phyloP scores from a whole-genome alignment of 768 basidiomycete genomes.

The Neoboletus brunneissimus region DNA sequence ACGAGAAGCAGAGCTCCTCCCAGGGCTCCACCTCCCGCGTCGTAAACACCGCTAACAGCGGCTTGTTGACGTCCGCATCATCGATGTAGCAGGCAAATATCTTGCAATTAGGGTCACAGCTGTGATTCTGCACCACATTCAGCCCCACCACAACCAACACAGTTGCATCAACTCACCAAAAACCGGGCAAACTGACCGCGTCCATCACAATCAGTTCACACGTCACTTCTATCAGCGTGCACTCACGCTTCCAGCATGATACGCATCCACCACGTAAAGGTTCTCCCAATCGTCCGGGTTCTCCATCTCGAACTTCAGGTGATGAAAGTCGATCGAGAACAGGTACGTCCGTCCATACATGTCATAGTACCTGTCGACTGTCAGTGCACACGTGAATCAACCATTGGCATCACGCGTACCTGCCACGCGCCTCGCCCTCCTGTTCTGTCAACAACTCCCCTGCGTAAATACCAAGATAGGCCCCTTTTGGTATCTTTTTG shows the following conservation, averaged over 20 bases:
- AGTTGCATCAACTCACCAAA: slow-evolving; percentile 47
- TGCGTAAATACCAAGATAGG: slow-evolving; percentile 81
- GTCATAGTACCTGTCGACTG: slow-evolving; percentile 59
- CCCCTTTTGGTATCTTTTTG: slow-evolving; percentile 62
- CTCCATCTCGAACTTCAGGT: slow-evolving; percentile 44
- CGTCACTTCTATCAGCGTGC: neutral
- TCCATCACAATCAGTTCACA: neutral
- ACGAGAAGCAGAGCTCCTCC: slow-evolving; percentile 79
- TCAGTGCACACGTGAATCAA: neutral
- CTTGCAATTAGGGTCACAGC: slow-evolving; percentile 81
- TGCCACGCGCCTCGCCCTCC: slow-evolving; percentile 65
- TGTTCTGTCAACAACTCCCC: slow-evolving; percentile 76
- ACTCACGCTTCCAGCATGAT: slow-evolving; percentile 81
- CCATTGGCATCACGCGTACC: slow-evolving; percentile 40
- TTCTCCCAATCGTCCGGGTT: slow-evolving; percentile 26
- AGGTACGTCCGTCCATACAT: slow-evolving; percentile 74
- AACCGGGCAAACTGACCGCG: slow-evolving; percentile 85
- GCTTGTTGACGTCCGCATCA: slow-evolving; percentile 69
- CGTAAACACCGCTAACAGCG: slow-evolving; percentile 67
- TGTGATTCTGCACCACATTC: slow-evolving; percentile 68
- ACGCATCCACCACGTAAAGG: slow-evolving; percentile 75
- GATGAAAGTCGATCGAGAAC: slow-evolving; percentile 77
- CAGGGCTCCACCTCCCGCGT: slow-evolving; percentile 55
- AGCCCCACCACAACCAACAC: neutral
- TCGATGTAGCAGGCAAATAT: slow-evolving; percentile 77